Conservation (phyloP, 1,139 yeast genomes). For the Geotrichum cucujoidarum region DNA sequence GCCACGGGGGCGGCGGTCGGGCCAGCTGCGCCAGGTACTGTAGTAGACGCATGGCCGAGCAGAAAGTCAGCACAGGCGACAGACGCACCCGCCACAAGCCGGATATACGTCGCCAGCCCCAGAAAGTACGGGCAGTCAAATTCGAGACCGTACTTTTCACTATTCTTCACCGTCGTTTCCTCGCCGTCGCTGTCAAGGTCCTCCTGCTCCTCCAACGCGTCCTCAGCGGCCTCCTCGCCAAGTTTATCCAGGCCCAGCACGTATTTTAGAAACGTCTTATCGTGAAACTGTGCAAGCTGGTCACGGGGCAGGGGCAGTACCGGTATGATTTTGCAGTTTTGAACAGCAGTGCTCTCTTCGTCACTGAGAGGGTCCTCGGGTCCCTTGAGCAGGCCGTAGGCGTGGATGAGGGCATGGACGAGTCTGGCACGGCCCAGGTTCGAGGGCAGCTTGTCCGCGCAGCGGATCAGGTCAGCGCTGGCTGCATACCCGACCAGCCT, state of each 20-base stretch:
- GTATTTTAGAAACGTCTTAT: constrained; percentile 38
- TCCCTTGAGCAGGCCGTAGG: constrained; percentile 38
- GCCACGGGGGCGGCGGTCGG: constrained; percentile 36
- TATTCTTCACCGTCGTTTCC: constrained; percentile 9
- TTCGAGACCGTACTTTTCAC: constrained; percentile 35
- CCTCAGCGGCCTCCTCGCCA: constrained; percentile 26
- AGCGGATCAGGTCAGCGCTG: constrained; percentile 33
- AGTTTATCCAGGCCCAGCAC: constrained; percentile 29
- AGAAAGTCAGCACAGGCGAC: constrained; percentile 46
- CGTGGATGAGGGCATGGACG: constrained; percentile 42
- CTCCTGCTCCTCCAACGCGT: constrained; percentile 18
- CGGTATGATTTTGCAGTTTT: constrained; percentile 15
- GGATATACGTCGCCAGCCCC: constrained; percentile 48
- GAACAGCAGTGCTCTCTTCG: background rate
- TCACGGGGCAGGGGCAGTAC: constrained; percentile 26
- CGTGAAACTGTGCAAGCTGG: constrained; percentile 41
- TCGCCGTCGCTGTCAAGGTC: background rate
- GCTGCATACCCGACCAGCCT: constrained; percentile 30
- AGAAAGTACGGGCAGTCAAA: constrained; percentile 67
- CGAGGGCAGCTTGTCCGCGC: constrained; percentile 48
- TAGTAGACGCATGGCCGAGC: background rate
- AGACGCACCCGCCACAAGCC: constrained; percentile 54
- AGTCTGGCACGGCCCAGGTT: constrained; percentile 49
- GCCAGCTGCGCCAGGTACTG: background rate
- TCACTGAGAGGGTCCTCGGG: background rate